Evolutionary conservation across 805 yeast species (phyloP).

Genomic region (Yarrowia yakushimensis): DNA sequence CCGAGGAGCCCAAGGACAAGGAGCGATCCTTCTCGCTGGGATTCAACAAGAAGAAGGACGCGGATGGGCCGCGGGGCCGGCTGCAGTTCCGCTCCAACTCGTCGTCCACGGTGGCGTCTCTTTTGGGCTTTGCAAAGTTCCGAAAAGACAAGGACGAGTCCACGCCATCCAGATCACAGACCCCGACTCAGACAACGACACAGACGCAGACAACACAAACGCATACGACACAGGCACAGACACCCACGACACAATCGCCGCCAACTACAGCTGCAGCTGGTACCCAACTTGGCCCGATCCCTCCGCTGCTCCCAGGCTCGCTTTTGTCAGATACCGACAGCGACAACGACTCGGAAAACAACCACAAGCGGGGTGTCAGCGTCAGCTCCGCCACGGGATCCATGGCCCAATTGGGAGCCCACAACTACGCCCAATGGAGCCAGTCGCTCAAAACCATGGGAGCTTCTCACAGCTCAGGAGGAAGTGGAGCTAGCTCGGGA

Average conservation of each 20-base stretch:
- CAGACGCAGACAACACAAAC: not conserved
- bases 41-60: slow-evolving; percentile 9
- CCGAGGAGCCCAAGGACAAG: not conserved
- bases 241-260: not conserved
- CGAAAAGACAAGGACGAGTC: slow-evolving; percentile 11
- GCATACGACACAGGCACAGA: not conserved
- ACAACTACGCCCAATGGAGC: slow-evolving; percentile 15
- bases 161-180: not conserved
- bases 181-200: not conserved
- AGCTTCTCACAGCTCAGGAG: not conserved
- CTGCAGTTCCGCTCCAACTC: slow-evolving; percentile 23
- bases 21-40: slow-evolving; percentile 19
- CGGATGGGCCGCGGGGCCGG: slow-evolving; percentile 2
- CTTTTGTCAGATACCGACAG: not conserved
- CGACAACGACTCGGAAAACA: not conserved
- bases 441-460: not conserved
- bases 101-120: slow-evolving; percentile 21
- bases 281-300: not conserved
- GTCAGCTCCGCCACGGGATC: not conserved
- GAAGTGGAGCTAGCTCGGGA: not conserved
- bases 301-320: not conserved
- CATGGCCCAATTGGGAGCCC: slow-evolving; percentile 10
- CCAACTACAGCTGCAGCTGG: not conserved
- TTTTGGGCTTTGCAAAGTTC: slow-evolving; percentile 15
- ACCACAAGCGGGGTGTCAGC: not conserved